Percentiles rank a stretch among this genome's conserved stretches.
These are phyloP conservation scores for Dittrichia graveolens DNA, from an alignment of 129 eudicot species.

Conservation along the genomic window DNA sequence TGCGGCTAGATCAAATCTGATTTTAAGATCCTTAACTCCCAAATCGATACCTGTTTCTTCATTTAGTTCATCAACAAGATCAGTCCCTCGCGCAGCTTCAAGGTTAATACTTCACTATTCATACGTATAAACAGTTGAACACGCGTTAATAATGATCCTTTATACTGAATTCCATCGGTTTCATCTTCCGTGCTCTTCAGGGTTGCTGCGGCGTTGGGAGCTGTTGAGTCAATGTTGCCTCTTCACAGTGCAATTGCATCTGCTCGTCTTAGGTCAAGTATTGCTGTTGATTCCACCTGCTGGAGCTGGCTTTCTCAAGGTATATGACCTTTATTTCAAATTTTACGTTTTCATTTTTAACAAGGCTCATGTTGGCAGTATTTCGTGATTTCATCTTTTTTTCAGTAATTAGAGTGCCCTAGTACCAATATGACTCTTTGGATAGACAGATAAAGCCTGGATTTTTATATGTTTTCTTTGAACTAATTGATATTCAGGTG, in stretches of 20 bases:
- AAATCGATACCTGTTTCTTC: slow-evolving; percentile 46
- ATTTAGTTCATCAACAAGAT: slow-evolving; percentile 43
- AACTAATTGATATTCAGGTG: background rate
- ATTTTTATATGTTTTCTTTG: slow-evolving; percentile 1
- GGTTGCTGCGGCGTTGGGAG: slow-evolving; percentile 52
- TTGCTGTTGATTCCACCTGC: slow-evolving; percentile 62
- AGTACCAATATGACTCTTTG: background rate
- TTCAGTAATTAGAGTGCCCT: background rate
- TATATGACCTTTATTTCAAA: slow-evolving; percentile 6
- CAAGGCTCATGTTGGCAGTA: slow-evolving; percentile 3
- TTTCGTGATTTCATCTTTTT: background rate
- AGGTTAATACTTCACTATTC: slow-evolving; percentile 35
- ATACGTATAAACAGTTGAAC: background rate
- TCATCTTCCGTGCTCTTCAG: slow-evolving; percentile 26
- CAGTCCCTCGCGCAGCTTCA: slow-evolving; percentile 51
- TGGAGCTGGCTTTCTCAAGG: slow-evolving; percentile 92
- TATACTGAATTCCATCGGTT: background rate
- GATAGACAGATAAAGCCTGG: background rate
- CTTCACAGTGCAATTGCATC: slow-evolving; percentile 75
- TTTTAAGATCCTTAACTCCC: slow-evolving; percentile 37
- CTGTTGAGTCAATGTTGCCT: slow-evolving; percentile 69
- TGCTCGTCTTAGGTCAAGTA: slow-evolving; percentile 68
- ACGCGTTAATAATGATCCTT: background rate
- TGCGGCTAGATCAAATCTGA: slow-evolving; percentile 37
- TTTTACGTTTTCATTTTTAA: background rate